Conservation (phyloP, 1,139 yeast genomes). For the Suhomyces maxii region DNA sequence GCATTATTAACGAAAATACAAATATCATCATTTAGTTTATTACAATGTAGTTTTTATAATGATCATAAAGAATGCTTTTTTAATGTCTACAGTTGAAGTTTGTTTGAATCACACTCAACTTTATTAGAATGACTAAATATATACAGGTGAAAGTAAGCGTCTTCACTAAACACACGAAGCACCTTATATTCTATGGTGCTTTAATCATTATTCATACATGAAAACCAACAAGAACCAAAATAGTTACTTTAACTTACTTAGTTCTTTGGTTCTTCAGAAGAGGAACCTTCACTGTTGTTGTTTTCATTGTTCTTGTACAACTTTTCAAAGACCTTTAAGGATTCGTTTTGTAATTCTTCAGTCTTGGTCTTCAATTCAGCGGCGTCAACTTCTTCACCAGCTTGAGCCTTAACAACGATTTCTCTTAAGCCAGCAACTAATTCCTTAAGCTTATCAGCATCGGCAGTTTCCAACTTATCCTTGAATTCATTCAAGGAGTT, state of each 20-base stretch:
- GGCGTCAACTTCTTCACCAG: conserved; percentile 85
- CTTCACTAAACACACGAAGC: conserved; percentile 11
- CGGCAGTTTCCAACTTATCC: conserved; percentile 86
- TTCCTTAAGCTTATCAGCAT: conserved; percentile 82
- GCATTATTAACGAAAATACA: no score
- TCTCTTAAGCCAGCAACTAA: conserved; percentile 82
- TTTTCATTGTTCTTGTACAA: conserved; percentile 76
- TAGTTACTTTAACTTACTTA: conserved; percentile 18
- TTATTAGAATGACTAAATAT: conserved; percentile 11
- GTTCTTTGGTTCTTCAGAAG: conserved; percentile 46
- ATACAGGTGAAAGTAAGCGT: conserved; percentile 17
- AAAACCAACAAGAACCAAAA: conserved; percentile 12
- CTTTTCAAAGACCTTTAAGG: conserved; percentile 92
- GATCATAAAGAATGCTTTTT: no score
- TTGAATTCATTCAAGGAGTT: conserved; percentile 90
- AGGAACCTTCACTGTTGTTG: conserved; percentile 24
- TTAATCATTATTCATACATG: conserved; percentile 12
- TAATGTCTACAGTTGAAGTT: no score
- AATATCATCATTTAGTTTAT: no score
- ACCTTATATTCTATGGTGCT: conserved; percentile 5
- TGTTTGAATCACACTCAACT: not conserved
- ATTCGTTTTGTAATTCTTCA: conserved; percentile 89
- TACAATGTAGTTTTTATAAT: no score
- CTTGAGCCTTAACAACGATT: conserved; percentile 88
- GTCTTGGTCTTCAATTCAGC: conserved; percentile 88